A percentile compares a stretch with the other conserved stretches of the same genome.
These are phyloP conservation scores for Ascoidea asiatica DNA, from an alignment of 805 yeast species.

Conservation along the genomic window DNA sequence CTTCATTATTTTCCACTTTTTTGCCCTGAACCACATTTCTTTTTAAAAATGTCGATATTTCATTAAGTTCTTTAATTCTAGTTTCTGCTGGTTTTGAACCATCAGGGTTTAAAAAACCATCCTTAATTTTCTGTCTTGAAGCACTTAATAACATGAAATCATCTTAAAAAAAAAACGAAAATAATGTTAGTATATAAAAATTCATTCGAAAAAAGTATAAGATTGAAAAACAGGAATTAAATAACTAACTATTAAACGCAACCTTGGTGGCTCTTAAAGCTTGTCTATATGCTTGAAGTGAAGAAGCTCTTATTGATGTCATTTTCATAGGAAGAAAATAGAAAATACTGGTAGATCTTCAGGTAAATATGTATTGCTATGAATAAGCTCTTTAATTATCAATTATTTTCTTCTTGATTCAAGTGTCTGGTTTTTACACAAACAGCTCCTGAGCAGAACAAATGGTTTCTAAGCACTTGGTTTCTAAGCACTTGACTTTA, in stretches of 20 bases:
- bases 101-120: slow-evolving; percentile 37
- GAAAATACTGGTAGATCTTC: too few relatives aligned
- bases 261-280: slow-evolving; percentile 34
- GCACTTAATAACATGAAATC: slow-evolving; percentile 30
- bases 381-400: too few relatives aligned
- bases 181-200: not conserved
- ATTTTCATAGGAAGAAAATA: too few relatives aligned
- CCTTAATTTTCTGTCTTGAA: slow-evolving; percentile 45
- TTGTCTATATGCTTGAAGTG: slow-evolving; percentile 33
- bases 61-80: slow-evolving; percentile 44
- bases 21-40: slow-evolving; percentile 82
- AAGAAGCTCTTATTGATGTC: not conserved
- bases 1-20: slow-evolving; percentile 28
- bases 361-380: too few relatives aligned
- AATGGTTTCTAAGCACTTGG: too few relatives aligned
- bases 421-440: too few relatives aligned
- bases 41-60: slow-evolving; percentile 55
- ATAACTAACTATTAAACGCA: slow-evolving; percentile 17
- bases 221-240: slow-evolving; percentile 2
- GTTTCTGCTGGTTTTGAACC: slow-evolving; percentile 33
- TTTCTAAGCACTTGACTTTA: too few relatives aligned
- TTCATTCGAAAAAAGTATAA: not conserved
- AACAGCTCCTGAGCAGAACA: too few relatives aligned
- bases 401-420: too few relatives aligned
- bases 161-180: slow-evolving; percentile 6